Conservation (phyloP, 768 basidiomycete genomes). For the Panus rudis region DNA sequence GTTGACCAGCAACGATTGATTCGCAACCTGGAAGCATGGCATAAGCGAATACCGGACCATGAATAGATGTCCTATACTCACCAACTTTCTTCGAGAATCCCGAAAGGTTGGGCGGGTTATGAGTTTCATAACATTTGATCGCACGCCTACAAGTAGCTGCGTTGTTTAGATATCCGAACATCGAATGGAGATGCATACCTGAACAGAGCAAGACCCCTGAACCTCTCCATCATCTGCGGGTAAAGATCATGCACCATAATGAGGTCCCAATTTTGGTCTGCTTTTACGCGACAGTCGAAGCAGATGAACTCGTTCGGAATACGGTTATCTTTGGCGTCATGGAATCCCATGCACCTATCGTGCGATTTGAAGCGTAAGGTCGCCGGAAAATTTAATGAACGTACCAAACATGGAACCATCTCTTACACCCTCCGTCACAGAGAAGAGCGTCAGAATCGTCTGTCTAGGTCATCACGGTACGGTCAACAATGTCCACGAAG, state of each 20-base stretch:
- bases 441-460: constrained; percentile 46
- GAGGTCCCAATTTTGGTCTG: constrained; percentile 63
- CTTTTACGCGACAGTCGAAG: constrained; percentile 68
- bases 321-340: constrained; percentile 48
- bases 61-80: constrained; percentile 23
- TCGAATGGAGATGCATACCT: constrained; percentile 35
- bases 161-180: neutral
- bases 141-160: constrained; percentile 41
- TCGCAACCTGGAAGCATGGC: constrained; percentile 38
- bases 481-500: no score
- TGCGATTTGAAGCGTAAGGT: neutral
- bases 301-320: constrained; percentile 60
- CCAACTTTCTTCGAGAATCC: constrained; percentile 60
- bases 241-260: constrained; percentile 51
- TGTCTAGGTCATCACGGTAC: neutral
- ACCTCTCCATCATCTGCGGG: constrained; percentile 53
- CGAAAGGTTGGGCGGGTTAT: constrained; percentile 32
- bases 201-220: constrained; percentile 63
- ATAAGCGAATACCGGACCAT: constrained; percentile 3
- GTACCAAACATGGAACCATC: constrained; percentile 75
- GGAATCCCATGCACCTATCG: constrained; percentile 64
- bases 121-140: constrained; percentile 58
- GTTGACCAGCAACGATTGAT: constrained; percentile 46
- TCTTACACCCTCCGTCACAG: constrained; percentile 68
- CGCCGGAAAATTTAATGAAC: constrained; percentile 11